Evolutionary conservation across 2,329 filamentous ascomycete species (phyloP).

Genomic region (Hymenoscyphus salicellus): DNA sequence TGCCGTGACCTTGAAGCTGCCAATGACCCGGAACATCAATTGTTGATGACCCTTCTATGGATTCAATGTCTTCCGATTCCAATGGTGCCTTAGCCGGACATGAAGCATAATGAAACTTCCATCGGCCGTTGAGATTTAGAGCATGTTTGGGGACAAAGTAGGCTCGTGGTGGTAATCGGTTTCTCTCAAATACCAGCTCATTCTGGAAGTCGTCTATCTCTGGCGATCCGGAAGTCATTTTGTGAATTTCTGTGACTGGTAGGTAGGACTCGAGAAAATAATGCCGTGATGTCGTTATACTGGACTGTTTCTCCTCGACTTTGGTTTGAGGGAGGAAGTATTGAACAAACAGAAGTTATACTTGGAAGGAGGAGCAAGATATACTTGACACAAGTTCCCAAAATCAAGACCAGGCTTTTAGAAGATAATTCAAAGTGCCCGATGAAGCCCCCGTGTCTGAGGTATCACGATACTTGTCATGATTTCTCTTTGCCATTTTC

Average conservation of each 20-base stretch:
- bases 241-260: not conserved
- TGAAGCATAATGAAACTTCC: constrained; percentile 53
- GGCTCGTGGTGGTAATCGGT: constrained; percentile 50
- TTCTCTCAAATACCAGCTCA: constrained; percentile 51
- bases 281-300: not conserved
- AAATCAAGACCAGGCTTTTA: not conserved
- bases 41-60: constrained; percentile 16
- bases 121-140: constrained; percentile 52
- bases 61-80: constrained; percentile 23
- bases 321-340: not conserved
- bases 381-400: not conserved
- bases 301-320: not conserved
- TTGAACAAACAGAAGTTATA: not conserved
- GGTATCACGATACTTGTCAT: not conserved
- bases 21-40: constrained; percentile 60
- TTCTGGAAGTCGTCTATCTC: constrained; percentile 45
- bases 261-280: not conserved
- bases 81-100: constrained; percentile 46
- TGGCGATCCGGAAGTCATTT: not conserved
- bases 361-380: not conserved
- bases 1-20: constrained; percentile 11
- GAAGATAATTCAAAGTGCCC: not conserved
- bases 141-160: constrained; percentile 52
- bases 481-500: not conserved
- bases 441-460: not conserved